Percentiles rank a stretch among this genome's conserved stretches.
Conservation (phyloP, 1,284 basidiomycete species). For the Sanghuangporus sanghuang region DNA sequence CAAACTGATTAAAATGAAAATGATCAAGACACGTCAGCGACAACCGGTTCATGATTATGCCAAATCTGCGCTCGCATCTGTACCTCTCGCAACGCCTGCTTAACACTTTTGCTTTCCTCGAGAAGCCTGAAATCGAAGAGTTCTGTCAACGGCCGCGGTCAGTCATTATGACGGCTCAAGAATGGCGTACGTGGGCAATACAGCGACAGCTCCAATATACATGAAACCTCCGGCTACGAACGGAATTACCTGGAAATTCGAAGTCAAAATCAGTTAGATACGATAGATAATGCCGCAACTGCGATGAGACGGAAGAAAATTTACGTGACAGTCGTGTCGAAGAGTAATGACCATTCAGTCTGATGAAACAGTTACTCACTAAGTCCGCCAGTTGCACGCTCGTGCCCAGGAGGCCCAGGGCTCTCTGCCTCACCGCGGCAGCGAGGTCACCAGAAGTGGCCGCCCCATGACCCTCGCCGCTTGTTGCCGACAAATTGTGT, state of each 20-base stretch:
- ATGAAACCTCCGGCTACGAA: conserved; percentile 91
- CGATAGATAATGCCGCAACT: conserved; percentile 12
- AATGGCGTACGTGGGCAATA: conserved; percentile 71
- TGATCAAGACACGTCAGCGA: not conserved
- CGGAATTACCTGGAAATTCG: conserved; percentile 65
- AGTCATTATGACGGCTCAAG: conserved; percentile 7
- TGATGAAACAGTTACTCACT: conserved; percentile 36
- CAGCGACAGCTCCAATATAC: conserved; percentile 88
- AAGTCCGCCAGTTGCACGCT: conserved; percentile 73
- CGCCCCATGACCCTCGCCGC: conserved; percentile 24
- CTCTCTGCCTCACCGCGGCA: conserved; percentile 64
- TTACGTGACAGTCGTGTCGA: not conserved
- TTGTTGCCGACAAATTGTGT: conserved; percentile 57
- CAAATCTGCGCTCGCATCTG: conserved; percentile 18
- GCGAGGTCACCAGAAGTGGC: conserved; percentile 50
- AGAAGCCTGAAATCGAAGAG: conserved; percentile 49
- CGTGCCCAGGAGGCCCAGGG: conserved; percentile 75
- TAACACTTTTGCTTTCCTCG: conserved; percentile 79
- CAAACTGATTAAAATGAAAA: conserved; percentile 51
- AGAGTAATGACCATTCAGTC: not conserved
- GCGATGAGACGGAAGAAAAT: not conserved
- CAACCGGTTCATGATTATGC: not conserved
- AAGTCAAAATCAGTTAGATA: conserved; percentile 18
- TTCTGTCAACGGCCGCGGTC: conserved; percentile 14
- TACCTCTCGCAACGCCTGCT: conserved; percentile 83